Evolutionary conservation across 148 eudicot species (phyloP).

Genomic region (Bassia scoparia): DNA sequence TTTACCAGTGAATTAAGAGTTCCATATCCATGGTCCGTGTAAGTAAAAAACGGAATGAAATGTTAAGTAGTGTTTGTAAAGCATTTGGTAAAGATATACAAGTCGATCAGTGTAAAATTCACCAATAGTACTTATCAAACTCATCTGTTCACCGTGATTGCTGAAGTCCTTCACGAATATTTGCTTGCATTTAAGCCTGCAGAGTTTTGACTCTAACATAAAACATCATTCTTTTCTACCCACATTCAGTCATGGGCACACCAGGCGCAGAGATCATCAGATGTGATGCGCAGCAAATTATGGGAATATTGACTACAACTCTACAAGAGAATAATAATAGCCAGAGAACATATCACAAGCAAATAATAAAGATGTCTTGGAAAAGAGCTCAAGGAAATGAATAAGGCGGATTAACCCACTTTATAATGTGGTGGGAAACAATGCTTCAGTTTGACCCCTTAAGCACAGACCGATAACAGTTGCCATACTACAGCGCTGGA

Average conservation of each 20-base stretch:
- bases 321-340: not conserved
- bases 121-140: not conserved
- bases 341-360: no score
- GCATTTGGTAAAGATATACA: not conserved
- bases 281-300: not conserved
- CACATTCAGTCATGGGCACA: not conserved
- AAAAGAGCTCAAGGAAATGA: not conserved
- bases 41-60: no score
- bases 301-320: no score
- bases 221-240: not conserved
- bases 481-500: constrained; percentile 92
- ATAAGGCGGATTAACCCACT: constrained; percentile 35
- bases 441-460: constrained; percentile 67
- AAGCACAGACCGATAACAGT: constrained; percentile 85
- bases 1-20: no score
- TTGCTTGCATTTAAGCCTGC: not conserved
- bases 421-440: constrained; percentile 84
- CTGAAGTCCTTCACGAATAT: no score
- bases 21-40: no score
- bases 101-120: not conserved
- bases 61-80: not conserved
- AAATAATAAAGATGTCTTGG: not conserved
- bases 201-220: not conserved
- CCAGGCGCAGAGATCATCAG: no score
- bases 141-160: not conserved